Base-by-base conservation (phyloP, 305 asterid species). In the Caryopteris hybrid region DNA sequence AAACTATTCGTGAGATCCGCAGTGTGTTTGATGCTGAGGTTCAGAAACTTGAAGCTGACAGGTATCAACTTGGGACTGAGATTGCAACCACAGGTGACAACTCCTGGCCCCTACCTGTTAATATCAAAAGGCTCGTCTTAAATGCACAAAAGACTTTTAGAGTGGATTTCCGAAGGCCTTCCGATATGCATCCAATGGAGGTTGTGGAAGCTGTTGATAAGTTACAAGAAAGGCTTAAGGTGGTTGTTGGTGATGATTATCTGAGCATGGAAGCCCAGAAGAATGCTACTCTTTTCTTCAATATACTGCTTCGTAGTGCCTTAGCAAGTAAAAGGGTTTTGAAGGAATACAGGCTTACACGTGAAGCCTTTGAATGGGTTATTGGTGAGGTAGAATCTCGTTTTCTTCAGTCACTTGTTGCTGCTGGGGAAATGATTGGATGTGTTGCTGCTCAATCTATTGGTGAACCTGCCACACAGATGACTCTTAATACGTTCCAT, bases 101-200 rank as follows among this genome's bases (percentile, higher is more conserved):
- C 74, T 80, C 91, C 14, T 94, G 96, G 97, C 98, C 95, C 21
- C 71, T 94, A 67, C 99, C 99, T 56, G 98, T 91, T 57, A 94
- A 94, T 73, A 88, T 94, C 57, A 88, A 76, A 87, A 86, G 99
- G 84, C 97, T 95, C 27, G 73, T 95, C 78, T 79, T 85, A 53
- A 95, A 95, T 78, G 99, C 99, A 29, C 96, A 91, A 59, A 95
- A 95, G 82, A 95, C 99, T 29, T 95, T 95, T 66, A 91, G 85
- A 79, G 96, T 95, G 78, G 99, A 95, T 79, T 87, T 81, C 61
- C 86, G 99, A 22, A 86, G 98, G 77, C 95, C 96, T 33, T 95
- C 99, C 31, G 96, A 91, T 78, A 89, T 95, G 95, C 98, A 95
- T 64, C 99, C 99, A 14, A 86, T 95, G 97, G 98, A 95, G 91